Percentiles rank a stretch among this genome's conserved stretches.
Conservation (phyloP, 495 filamentous ascomycete species). For the Coniosporium apollinis region DNA sequence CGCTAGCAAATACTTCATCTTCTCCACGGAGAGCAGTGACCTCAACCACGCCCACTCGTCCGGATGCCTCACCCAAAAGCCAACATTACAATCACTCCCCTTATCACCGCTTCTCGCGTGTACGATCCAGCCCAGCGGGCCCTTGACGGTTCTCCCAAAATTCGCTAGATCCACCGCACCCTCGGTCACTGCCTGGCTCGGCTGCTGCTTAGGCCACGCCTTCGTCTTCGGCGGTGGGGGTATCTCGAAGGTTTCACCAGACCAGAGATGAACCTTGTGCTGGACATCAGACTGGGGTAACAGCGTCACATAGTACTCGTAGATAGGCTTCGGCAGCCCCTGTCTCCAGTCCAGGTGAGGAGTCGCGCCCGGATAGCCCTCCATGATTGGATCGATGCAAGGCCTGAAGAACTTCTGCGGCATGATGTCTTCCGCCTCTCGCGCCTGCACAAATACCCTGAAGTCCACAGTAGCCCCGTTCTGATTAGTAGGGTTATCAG, state of each 20-base stretch:
- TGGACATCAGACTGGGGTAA: slow-evolving; percentile 18
- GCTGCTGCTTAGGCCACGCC: slow-evolving; percentile 14
- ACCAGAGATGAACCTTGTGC: slow-evolving; percentile 17
- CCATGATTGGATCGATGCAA: slow-evolving; percentile 23
- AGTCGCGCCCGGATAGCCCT: slow-evolving; percentile 24
- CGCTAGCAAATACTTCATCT: slow-evolving; percentile 11
- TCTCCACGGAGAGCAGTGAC: slow-evolving; percentile 7
- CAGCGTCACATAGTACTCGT: slow-evolving; percentile 24
- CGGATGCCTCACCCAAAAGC: slow-evolving; percentile 14
- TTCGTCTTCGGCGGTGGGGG: slow-evolving; percentile 12
- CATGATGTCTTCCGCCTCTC: slow-evolving; percentile 11
- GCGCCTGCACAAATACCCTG: slow-evolving; percentile 18
- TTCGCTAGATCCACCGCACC: background rate
- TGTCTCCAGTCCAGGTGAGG: slow-evolving; percentile 21
- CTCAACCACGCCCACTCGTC: slow-evolving; percentile 18
- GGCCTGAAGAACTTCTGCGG: slow-evolving; percentile 24
- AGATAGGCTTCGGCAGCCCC: slow-evolving; percentile 18
- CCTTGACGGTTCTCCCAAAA: slow-evolving; percentile 8
- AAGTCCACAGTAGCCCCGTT: slow-evolving; percentile 16
- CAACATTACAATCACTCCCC: slow-evolving; percentile 16
- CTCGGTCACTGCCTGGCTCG: slow-evolving; percentile 5
- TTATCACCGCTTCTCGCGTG: slow-evolving; percentile 18
- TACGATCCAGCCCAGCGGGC: slow-evolving; percentile 16
- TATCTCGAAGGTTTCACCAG: slow-evolving; percentile 13
- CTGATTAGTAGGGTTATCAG: slow-evolving; percentile 9